Evolutionary conservation across 331 rosid species (phyloP).

Genomic region (Dryas integrifolia): DNA sequence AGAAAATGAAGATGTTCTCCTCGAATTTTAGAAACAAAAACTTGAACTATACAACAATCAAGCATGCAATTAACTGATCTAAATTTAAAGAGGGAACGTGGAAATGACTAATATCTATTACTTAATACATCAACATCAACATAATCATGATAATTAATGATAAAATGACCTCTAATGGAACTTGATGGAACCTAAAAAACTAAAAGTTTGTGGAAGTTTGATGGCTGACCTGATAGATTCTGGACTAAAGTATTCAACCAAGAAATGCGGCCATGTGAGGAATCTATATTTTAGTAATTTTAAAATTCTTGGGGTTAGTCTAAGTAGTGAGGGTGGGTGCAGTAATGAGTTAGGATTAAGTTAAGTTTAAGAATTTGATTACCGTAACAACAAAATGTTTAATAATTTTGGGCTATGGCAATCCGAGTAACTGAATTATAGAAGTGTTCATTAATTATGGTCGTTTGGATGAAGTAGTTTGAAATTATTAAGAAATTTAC

Average conservation of each 20-base stretch:
- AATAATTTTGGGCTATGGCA: too few species aligned
- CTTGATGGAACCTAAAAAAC: not conserved
- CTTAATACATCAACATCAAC: constrained; percentile 2
- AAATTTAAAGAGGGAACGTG: not conserved
- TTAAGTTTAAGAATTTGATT: too few species aligned
- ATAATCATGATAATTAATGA: constrained; percentile 1
- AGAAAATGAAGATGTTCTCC: not conserved
- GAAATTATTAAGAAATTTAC: too few species aligned
- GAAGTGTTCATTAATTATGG: too few species aligned
- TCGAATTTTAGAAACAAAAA: not conserved
- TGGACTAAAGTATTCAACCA: not conserved
- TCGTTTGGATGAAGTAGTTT: too few species aligned
- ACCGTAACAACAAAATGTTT: too few species aligned
- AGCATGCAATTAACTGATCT: not conserved
- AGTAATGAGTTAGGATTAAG: too few species aligned
- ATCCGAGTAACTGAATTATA: too few species aligned
- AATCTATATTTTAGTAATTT: not conserved
- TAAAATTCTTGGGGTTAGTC: too few species aligned
- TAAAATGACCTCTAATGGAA: not conserved
- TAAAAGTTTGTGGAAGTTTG: not conserved
- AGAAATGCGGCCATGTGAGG: not conserved
- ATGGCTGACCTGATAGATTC: not conserved
- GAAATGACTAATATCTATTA: not conserved
- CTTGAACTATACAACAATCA: not conserved
- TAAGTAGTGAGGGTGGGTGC: too few species aligned